Conservation (phyloP, 2,329 filamentous ascomycete species). For the Colletotrichum noveboracense region DNA sequence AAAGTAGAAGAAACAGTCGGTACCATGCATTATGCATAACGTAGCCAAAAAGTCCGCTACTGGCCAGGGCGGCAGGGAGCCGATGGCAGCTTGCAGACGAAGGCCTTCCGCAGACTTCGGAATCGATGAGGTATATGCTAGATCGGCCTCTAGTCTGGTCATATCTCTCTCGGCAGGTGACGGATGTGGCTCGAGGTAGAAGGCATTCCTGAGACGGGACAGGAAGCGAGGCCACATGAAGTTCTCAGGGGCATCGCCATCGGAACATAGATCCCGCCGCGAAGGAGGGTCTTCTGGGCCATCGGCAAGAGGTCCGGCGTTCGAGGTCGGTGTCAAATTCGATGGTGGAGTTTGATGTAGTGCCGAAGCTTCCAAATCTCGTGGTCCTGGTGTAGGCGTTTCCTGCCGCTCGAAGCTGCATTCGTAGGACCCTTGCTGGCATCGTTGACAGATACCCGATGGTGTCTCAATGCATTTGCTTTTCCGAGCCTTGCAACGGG, state of each 20-base stretch:
- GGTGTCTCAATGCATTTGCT: conserved; percentile 35
- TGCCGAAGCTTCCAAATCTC: background rate
- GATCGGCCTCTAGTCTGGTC: conserved; percentile 24
- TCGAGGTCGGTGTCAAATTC: background rate
- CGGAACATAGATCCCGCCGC: conserved; percentile 11
- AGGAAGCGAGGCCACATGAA: conserved; percentile 32
- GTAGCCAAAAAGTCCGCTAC: conserved; percentile 31
- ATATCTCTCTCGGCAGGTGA: conserved; percentile 25
- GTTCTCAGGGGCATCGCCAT: conserved; percentile 17
- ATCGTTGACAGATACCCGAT: conserved; percentile 32
- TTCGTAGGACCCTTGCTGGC: conserved; percentile 25
- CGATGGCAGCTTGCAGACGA: conserved; percentile 26
- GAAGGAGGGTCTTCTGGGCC: background rate
- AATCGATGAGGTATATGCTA: conserved; percentile 15
- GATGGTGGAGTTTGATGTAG: background rate
- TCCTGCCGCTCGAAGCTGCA: conserved; percentile 22
- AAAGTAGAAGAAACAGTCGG: conserved; percentile 33
- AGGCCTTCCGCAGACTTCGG: conserved; percentile 19
- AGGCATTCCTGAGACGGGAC: conserved; percentile 29
- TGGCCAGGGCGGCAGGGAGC: conserved; percentile 26
- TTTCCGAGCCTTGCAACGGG: conserved; percentile 38
- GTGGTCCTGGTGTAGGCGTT: background rate
- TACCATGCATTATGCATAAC: conserved; percentile 29
- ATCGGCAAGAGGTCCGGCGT: background rate
- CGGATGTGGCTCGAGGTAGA: conserved; percentile 28